Evolutionary conservation across 2,329 filamentous ascomycete genomes (phyloP), one percentile per base, ranked within the genome.

Genomic region (Pezicula rhizophila): DNA sequence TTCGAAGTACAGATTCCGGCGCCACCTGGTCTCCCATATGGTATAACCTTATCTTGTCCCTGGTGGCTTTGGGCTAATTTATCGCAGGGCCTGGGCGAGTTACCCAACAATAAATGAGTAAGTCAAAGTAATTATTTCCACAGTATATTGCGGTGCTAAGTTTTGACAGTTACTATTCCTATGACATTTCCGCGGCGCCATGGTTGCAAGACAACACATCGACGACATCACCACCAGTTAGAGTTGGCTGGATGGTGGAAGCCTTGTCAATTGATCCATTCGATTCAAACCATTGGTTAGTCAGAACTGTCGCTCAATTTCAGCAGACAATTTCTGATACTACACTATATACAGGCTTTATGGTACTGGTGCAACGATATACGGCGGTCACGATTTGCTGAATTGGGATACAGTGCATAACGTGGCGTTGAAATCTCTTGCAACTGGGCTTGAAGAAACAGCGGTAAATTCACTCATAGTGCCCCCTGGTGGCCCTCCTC

Each of bases 171-270:
- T 55, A 59, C 31, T 59, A 59, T 41, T 37, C 34, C 11, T 59
- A 52, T 20, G 53, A 59, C 39, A 52, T 59, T 20, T 50, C 57
- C 40, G 39, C 57, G 3, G 56, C 57, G 14, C 52, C 57, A 3
- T 57, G 56, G 58, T 49, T 55, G 15, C 45, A 48, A 18, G 57
- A 52, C 42, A 54, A 46, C 14, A 57, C 52, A 18, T 52, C 47
- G 15, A 57, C 56, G 11, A 50, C 46, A n/a, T 31, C 54, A 10
- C 57, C 54, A 26, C 17, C 47, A 12, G 40, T 48, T 11, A 51
- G 43, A 26, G 62, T 82, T 3, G 79, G 79, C 1, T 82, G 78
- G 78, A 82, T 81, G 79, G 76, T 81, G 8, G 79, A 82, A 56
- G 66, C 72, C 0, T 61, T 82, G 7, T 75, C 75, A 18, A 82